A percentile compares a stretch with the other conserved stretches of the same genome.
Evolutionary conservation across 2,329 filamentous ascomycete species (phyloP).

Genomic region (Tolypocladium ovalisporum): DNA sequence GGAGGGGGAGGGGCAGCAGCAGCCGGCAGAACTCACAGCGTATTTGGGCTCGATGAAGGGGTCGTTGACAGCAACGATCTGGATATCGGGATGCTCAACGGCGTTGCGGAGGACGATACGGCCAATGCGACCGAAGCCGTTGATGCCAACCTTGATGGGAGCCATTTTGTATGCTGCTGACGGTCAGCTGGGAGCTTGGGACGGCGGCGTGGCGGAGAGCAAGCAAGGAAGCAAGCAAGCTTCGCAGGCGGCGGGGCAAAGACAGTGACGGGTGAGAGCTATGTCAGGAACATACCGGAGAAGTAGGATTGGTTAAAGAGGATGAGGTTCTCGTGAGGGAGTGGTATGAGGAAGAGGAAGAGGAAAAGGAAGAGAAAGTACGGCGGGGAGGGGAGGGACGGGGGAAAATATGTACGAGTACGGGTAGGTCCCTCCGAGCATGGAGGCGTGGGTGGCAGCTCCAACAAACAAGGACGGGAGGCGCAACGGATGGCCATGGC

Average conservation of each 20-base stretch:
- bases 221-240: neutral
- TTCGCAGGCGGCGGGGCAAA: neutral
- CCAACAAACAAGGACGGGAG: neutral
- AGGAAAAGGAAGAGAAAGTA: neutral
- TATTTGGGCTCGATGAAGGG: constrained; percentile 98
- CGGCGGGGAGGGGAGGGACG: constrained; percentile 1
- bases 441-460: neutral
- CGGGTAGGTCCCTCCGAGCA: neutral
- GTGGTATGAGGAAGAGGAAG: neutral
- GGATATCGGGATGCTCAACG: constrained; percentile 76
- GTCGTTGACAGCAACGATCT: constrained; percentile 96
- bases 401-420: constrained; percentile 1
- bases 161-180: constrained; percentile 22
- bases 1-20: constrained; percentile 1
- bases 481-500: neutral
- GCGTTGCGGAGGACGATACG: constrained; percentile 99
- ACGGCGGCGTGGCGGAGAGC: neutral
- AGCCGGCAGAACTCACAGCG: constrained; percentile 59
- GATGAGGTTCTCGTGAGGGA: neutral
- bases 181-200: neutral
- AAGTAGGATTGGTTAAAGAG: neutral
- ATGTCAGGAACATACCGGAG: neutral
- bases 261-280: neutral
- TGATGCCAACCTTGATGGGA: constrained; percentile 80
- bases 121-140: constrained; percentile 99